Conservation (phyloP, 768 basidiomycete genomes). For the Harrya chromipes region DNA sequence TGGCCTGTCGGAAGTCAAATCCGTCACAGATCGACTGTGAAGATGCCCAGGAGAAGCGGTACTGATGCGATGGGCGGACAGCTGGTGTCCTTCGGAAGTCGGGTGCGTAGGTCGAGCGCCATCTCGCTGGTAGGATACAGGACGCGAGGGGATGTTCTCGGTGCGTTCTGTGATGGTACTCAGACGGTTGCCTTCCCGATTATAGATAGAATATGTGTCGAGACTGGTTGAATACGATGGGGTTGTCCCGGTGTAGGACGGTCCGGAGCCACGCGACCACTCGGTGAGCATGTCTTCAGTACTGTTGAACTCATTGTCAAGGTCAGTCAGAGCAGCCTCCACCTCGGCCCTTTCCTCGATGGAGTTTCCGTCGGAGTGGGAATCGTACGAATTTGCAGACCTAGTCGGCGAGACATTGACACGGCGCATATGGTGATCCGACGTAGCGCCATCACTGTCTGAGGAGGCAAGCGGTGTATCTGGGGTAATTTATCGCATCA, state of each 20-base stretch:
- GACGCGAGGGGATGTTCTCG: conserved; percentile 63
- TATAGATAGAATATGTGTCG: conserved; percentile 36
- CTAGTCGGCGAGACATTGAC: conserved; percentile 53
- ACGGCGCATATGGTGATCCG: conserved; percentile 49
- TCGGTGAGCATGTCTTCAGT: conserved; percentile 63
- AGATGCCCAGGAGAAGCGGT: conserved; percentile 36
- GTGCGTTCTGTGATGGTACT: conserved; percentile 80
- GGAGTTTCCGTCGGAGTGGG: conserved; percentile 57
- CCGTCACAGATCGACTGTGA: conserved; percentile 59
- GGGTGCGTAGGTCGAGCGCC: conserved; percentile 34
- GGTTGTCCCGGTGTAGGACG: conserved; percentile 32
- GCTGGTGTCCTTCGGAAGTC: conserved; percentile 44
- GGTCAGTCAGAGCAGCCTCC: conserved; percentile 59
- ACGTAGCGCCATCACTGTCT: conserved; percentile 44
- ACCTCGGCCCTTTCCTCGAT: conserved; percentile 51
- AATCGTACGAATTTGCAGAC: conserved; percentile 40
- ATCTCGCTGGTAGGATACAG: conserved; percentile 43
- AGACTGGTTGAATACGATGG: conserved; percentile 36
- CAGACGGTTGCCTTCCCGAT: conserved; percentile 48
- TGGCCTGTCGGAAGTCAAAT: conserved; percentile 47
- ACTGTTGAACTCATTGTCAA: conserved; percentile 66
- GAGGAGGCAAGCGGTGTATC: conserved; percentile 48
- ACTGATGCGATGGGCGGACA: conserved; percentile 43
- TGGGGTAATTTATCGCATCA: conserved; percentile 19
- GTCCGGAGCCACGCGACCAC: conserved; percentile 54